Base-by-base conservation (phyloP, 2,329 filamentous ascomycete species). In the Mycosphaerelloides madeirae region DNA sequence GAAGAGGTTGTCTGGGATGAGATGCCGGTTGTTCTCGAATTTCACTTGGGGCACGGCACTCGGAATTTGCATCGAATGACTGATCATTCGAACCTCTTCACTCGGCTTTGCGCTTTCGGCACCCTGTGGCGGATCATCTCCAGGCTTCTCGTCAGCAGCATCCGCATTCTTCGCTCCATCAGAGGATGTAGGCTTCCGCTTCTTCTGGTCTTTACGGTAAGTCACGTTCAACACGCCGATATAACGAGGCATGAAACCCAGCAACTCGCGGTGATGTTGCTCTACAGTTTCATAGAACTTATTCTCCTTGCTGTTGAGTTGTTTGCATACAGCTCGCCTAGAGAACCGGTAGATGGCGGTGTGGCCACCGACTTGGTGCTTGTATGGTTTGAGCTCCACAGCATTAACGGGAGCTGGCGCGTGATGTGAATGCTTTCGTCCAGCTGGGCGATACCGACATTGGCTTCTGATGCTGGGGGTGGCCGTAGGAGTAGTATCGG, bases 281-380 rank as follows among this genome's bases (percentile, higher is more conserved):
- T 98, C 93, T 59, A 97, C 87, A 43, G 84, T 93, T 68, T 98
- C 93, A 67, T 98, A 98, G 64, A 98, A 98, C 68, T 95, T 88
- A 67, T 98, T 98, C 65, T 98, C 93, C 60, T 91, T 80, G 65
- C 95, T 98, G 67, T 95, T 98, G 61, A 98, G 78, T 69, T 96
- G 89, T 69, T 98, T 98, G 75, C 93, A 98, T 9, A 98, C 90
- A 44, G 93, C 93, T 58, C 90, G 81, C 55, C 88, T 83, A 14
- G 93, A 97, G 64, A 98, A 97, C 32, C 91, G 84, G 78, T 95
- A 98, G 29, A 98, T 79, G 0, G 91, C 96, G 6, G 89, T 96
- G 65, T 98, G 93, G 1, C 93, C 93, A 46, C 93, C 93, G 43
- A 98, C 93, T 68, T 98, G 93, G 68, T 98, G 93, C 55, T 88